Evolutionary conservation across 108 stramenopile genomes (phyloP).

Genomic region (Nitzschia sp.): DNA sequence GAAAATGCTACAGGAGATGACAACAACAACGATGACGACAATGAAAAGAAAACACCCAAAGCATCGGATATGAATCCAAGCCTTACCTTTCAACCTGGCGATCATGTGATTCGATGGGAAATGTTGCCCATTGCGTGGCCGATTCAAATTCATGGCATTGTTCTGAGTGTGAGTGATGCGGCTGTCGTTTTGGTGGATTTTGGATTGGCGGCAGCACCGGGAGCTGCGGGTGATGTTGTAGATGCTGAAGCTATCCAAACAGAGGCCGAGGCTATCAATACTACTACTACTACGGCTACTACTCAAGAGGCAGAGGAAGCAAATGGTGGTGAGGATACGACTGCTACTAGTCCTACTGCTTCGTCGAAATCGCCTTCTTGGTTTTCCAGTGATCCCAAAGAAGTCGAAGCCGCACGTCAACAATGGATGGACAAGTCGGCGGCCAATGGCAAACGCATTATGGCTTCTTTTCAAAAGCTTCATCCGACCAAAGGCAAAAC

Average conservation of each 20-base stretch:
- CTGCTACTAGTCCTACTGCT: conserved; percentile 14
- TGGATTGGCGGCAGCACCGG: conserved; percentile 33
- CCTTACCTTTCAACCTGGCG: conserved; percentile 50
- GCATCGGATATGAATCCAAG: no score
- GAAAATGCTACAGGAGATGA: no score
- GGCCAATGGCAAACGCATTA: not conserved
- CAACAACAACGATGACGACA: no score
- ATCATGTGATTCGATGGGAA: conserved; percentile 69
- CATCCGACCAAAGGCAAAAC: not conserved
- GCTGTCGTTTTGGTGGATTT: conserved; percentile 57
- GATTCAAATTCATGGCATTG: conserved; percentile 72
- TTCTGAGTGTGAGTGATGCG: conserved; percentile 24
- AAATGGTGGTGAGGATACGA: not conserved
- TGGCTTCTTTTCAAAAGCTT: not conserved
- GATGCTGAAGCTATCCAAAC: not conserved
- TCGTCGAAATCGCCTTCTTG: not conserved
- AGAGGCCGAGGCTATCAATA: not conserved
- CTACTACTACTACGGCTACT: not conserved
- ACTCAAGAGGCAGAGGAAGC: not conserved
- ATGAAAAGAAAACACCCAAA: no score
- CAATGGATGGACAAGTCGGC: not conserved
- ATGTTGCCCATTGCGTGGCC: conserved; percentile 60
- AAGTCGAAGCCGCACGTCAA: conserved; percentile 3
- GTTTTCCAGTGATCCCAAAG: conserved; percentile 12
- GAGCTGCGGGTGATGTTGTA: not conserved